These are phyloP conservation scores for Dactylellina leptospora DNA, from an alignment of 2,329 filamentous ascomycete genomes.

Conservation along the genomic window DNA sequence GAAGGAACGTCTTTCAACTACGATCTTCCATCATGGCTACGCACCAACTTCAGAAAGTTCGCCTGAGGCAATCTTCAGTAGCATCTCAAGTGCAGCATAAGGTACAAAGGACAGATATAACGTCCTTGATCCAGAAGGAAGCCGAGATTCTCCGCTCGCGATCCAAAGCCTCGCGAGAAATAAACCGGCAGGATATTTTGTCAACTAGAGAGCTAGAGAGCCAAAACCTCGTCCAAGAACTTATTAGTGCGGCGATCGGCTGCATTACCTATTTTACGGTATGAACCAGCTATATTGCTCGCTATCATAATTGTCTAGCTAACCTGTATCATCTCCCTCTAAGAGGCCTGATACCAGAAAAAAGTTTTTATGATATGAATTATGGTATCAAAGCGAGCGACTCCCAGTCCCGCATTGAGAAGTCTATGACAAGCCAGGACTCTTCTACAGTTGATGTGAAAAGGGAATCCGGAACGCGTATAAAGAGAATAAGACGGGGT, in stretches of 20 bases:
- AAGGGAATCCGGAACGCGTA: slow-evolving; percentile 53
- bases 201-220: slow-evolving; percentile 56
- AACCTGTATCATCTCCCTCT: too few species aligned
- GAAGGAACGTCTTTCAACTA: too few species aligned
- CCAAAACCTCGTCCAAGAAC: slow-evolving; percentile 56
- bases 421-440: slow-evolving; percentile 15
- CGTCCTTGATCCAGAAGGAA: not conserved
- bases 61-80: slow-evolving; percentile 5
- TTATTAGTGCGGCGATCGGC: slow-evolving; percentile 57
- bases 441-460: slow-evolving; percentile 21
- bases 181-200: too few species aligned
- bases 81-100: too few species aligned
- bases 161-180: not conserved
- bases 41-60: slow-evolving; percentile 18
- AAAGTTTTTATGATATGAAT: slow-evolving; percentile 56
- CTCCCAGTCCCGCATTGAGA: slow-evolving; percentile 38
- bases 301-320: not conserved
- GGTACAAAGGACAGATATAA: too few species aligned
- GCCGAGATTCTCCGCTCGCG: not conserved
- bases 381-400: slow-evolving; percentile 52
- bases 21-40: slow-evolving; percentile 18
- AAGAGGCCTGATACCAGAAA: slow-evolving; percentile 57
- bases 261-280: slow-evolving; percentile 57
- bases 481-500: slow-evolving; percentile 56
- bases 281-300: not conserved